These are phyloP conservation scores for Bipolaris sorokiniana DNA, from an alignment of 2,329 filamentous ascomycete species.

Conservation along the genomic window DNA sequence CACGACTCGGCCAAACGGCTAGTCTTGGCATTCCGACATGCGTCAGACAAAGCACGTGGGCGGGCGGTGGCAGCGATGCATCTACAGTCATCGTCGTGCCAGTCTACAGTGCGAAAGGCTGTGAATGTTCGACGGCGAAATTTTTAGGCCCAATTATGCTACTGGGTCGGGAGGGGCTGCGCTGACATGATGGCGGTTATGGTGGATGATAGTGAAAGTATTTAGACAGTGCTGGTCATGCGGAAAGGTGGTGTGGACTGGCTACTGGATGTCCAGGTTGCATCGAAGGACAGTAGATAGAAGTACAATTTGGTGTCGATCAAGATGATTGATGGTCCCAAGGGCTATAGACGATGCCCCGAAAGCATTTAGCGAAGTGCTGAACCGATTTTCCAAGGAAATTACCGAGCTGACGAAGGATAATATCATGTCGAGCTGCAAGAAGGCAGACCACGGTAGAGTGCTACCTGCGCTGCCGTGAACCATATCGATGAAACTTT, in stretches of 20 bases:
- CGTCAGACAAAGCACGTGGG: conserved; percentile 1
- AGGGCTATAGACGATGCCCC: conserved; percentile 44
- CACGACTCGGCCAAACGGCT: conserved; percentile 1
- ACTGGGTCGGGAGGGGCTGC: conserved; percentile 33
- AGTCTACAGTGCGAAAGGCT: conserved; percentile 31
- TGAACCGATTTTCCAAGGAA: conserved; percentile 52
- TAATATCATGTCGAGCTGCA: conserved; percentile 44
- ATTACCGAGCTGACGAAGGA: conserved; percentile 49
- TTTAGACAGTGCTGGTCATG: conserved; percentile 45
- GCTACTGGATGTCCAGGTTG: conserved; percentile 46
- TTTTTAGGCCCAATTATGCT: conserved; percentile 33
- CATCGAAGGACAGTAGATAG: conserved; percentile 49
- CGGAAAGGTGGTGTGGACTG: conserved; percentile 45
- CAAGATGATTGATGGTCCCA: conserved; percentile 47
- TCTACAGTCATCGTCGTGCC: conserved; percentile 15
- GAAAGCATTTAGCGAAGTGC: conserved; percentile 48
- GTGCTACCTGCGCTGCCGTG: conserved; percentile 43
- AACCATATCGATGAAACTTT: conserved; percentile 49
- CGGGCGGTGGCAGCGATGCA: conserved; percentile 2
- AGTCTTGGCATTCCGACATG: conserved; percentile 5
- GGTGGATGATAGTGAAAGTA: conserved; percentile 41
- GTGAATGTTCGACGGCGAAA: conserved; percentile 30
- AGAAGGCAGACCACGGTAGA: conserved; percentile 43
- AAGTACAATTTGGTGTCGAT: conserved; percentile 53
- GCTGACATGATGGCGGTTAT: conserved; percentile 39